These are phyloP conservation scores for Fusarium dlaminii DNA, from an alignment of 2,329 filamentous ascomycete species.

Conservation along the genomic window DNA sequence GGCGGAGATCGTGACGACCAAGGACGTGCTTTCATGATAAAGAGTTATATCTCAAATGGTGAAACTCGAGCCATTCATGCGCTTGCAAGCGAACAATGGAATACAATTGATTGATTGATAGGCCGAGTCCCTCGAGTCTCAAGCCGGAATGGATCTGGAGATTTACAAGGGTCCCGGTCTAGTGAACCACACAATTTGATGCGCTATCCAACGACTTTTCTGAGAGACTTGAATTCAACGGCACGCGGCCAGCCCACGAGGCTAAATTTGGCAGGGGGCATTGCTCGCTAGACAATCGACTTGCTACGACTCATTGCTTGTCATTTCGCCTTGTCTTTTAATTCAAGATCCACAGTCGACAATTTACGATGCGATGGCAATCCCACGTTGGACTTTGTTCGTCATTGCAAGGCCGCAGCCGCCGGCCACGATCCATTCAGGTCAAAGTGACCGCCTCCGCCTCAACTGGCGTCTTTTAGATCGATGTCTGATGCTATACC, in stretches of 20 bases:
- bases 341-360: constrained; percentile 30
- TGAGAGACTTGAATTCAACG: constrained; percentile 31
- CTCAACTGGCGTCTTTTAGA: constrained; percentile 24
- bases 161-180: constrained; percentile 37
- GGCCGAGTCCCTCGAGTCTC: constrained; percentile 29
- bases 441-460: constrained; percentile 33
- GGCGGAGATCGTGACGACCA: constrained; percentile 11
- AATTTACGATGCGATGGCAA: constrained; percentile 11
- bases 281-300: constrained; percentile 34
- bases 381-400: constrained; percentile 26
- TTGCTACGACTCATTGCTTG: constrained; percentile 24
- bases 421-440: constrained; percentile 32
- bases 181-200: constrained; percentile 35
- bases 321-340: constrained; percentile 21
- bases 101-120: constrained; percentile 37
- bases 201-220: constrained; percentile 39
- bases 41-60: constrained; percentile 15
- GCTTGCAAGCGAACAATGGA: constrained; percentile 8
- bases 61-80: constrained; percentile 27
- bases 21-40: constrained; percentile 20
- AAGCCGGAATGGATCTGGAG: constrained; percentile 30
- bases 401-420: constrained; percentile 33
- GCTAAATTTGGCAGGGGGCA: constrained; percentile 41
- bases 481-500: constrained; percentile 15
- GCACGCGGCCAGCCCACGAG: constrained; percentile 44